Percentiles rank a stretch among this genome's conserved stretches.
phyloP scores from a whole-genome alignment of 2,329 filamentous ascomycete genomes.

The Stenocarpella maydis region DNA sequence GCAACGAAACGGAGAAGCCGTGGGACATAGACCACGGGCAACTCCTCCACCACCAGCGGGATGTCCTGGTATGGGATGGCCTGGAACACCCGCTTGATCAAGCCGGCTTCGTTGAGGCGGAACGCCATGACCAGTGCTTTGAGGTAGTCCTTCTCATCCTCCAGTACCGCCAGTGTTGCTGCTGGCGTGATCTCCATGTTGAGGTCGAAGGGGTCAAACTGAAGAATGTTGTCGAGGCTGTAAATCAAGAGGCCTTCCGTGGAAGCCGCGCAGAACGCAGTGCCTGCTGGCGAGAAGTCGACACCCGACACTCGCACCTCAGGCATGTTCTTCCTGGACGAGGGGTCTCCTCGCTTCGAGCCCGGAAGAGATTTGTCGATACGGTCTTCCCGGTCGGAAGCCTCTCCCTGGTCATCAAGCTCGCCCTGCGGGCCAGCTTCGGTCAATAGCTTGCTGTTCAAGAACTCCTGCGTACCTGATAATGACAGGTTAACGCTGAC shows the following conservation, averaged over 20 bases:
- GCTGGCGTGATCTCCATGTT: slow-evolving; percentile 93
- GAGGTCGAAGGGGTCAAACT: slow-evolving; percentile 96
- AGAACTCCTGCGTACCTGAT: slow-evolving; percentile 94
- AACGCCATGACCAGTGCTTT: slow-evolving; percentile 98
- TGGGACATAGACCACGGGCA: slow-evolving; percentile 87
- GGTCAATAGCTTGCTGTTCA: slow-evolving; percentile 91
- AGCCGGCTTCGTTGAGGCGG: slow-evolving; percentile 84
- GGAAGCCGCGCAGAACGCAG: slow-evolving; percentile 91
- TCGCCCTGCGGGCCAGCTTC: slow-evolving; percentile 86
- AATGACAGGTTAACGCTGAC: slow-evolving; percentile 96
- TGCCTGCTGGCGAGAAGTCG: slow-evolving; percentile 87
- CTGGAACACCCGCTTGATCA: slow-evolving; percentile 88
- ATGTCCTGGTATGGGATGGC: slow-evolving; percentile 80
- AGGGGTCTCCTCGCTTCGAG: slow-evolving; percentile 86
- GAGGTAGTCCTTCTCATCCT: slow-evolving; percentile 79
- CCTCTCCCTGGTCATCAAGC: slow-evolving; percentile 88
- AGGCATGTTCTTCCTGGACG: slow-evolving; percentile 76
- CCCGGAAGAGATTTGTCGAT: slow-evolving; percentile 83
- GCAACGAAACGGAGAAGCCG: slow-evolving; percentile 88
- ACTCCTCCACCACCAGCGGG: slow-evolving; percentile 75
- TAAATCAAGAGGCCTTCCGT: slow-evolving; percentile 96
- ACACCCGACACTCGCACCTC: slow-evolving; percentile 87
- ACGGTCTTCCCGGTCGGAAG: slow-evolving; percentile 86
- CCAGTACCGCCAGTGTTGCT: slow-evolving; percentile 75
- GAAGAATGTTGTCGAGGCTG: slow-evolving; percentile 81